Conservation (phyloP, 805 yeast species). For the Allodekkera sacchari region DNA sequence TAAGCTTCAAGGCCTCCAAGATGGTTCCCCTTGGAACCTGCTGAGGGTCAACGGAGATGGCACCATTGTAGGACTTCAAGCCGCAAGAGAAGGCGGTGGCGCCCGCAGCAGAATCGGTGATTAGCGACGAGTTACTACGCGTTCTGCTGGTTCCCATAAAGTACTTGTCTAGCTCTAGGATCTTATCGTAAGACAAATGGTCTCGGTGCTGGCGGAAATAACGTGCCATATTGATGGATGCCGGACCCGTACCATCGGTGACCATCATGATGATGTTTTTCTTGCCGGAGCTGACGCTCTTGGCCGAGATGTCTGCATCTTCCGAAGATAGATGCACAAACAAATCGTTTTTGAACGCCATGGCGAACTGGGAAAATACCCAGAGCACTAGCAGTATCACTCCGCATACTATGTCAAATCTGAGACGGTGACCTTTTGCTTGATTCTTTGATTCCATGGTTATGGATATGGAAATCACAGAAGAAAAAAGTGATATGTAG, state of each 20-base stretch:
- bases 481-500: no score
- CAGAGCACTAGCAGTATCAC: no score
- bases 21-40: constrained; percentile 79
- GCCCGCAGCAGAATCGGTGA: constrained; percentile 96
- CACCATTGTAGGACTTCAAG: constrained; percentile 78
- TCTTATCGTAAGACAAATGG: constrained; percentile 43
- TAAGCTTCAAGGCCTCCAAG: constrained; percentile 76
- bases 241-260: constrained; percentile 95
- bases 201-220: constrained; percentile 61
- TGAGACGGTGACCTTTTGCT: no score
- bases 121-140: constrained; percentile 62
- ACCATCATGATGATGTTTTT: constrained; percentile 81
- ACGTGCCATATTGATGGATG: constrained; percentile 73
- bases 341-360: neutral
- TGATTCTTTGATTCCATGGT: no score
- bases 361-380: no score
- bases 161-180: constrained; percentile 55
- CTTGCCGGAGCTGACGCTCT: no score
- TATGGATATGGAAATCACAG: no score
- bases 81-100: constrained; percentile 92
- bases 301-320: no score
- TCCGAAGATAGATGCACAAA: neutral
- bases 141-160: constrained; percentile 83
- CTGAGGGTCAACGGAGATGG: constrained; percentile 73
- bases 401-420: no score